A percentile compares a stretch with the other conserved stretches of the same genome.
These are phyloP conservation scores for Tetracladium marchalianum DNA, from an alignment of 495 filamentous ascomycete species.

Conservation along the genomic window DNA sequence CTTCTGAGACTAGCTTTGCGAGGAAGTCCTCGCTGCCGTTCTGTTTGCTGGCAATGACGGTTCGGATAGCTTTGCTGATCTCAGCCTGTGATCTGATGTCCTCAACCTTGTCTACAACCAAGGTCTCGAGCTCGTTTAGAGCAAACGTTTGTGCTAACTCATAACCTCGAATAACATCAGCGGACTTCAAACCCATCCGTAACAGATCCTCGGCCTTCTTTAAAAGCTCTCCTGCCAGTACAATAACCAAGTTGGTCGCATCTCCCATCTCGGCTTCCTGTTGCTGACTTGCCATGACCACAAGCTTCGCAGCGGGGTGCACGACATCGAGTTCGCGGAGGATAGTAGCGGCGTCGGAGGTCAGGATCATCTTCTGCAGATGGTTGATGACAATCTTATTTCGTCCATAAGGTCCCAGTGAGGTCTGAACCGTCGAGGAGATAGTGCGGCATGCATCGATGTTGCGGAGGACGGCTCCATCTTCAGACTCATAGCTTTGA, in stretches of 20 bases:
- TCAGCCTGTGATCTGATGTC: slow-evolving; percentile 70
- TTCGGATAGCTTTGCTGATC: slow-evolving; percentile 89
- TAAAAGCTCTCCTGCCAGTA: slow-evolving; percentile 89
- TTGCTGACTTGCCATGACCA: slow-evolving; percentile 99
- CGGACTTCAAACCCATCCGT: slow-evolving; percentile 91
- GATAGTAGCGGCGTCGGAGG: slow-evolving; percentile 95
- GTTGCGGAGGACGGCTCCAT: slow-evolving; percentile 96
- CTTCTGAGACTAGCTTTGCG: slow-evolving; percentile 80
- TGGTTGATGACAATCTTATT: slow-evolving; percentile 99
- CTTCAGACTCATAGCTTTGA: slow-evolving; percentile 88
- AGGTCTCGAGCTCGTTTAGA: slow-evolving; percentile 72
- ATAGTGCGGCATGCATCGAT: slow-evolving; percentile 98
- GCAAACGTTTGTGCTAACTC: slow-evolving; percentile 89
- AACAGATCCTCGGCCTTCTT: slow-evolving; percentile 96
- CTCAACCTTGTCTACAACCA: slow-evolving; percentile 83
- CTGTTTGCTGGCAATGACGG: slow-evolving; percentile 94
- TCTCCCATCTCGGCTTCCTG: slow-evolving; percentile 99
- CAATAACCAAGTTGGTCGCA: slow-evolving; percentile 94
- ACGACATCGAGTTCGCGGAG: slow-evolving; percentile 96
- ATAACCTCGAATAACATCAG: slow-evolving; percentile 91
- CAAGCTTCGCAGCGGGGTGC: slow-evolving; percentile 91
- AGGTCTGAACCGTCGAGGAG: slow-evolving; percentile 90
- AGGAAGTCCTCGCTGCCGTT: slow-evolving; percentile 83
- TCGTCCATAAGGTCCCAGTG: slow-evolving; percentile 91
- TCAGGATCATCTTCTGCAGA: slow-evolving; percentile 98